A percentile compares a stretch with the other conserved stretches of the same genome.
phyloP scores from a whole-genome alignment of 2,329 filamentous ascomycete genomes.

The Beauveria asiatica region DNA sequence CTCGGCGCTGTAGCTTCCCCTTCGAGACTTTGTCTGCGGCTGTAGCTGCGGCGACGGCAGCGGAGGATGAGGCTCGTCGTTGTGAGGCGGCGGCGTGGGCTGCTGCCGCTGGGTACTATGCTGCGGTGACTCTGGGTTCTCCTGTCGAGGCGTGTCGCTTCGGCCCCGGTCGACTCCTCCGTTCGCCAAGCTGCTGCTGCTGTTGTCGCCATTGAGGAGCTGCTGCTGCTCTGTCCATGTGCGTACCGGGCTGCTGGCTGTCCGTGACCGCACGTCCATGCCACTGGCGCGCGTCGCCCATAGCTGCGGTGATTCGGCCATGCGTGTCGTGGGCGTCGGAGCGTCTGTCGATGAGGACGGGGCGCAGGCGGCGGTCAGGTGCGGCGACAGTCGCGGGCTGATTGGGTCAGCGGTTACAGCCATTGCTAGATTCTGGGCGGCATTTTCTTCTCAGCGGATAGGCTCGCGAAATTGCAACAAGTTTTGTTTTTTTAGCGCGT shows the following conservation, averaged over 20 bases:
- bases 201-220: background rate
- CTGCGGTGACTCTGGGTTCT: background rate
- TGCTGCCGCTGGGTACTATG: slow-evolving; percentile 2
- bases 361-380: background rate
- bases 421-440: slow-evolving; percentile 9
- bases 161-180: slow-evolving; percentile 1
- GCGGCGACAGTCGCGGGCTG: slow-evolving; percentile 13
- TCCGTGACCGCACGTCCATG: background rate
- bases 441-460: background rate
- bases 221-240: slow-evolving; percentile 7
- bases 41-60: slow-evolving; percentile 2
- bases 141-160: background rate
- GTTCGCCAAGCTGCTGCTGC: background rate
- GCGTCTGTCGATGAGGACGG: background rate
- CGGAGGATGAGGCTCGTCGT: background rate
- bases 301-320: background rate
- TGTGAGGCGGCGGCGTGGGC: slow-evolving; percentile 1
- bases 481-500: background rate
- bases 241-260: slow-evolving; percentile 6
- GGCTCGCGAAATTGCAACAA: background rate
- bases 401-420: slow-evolving; percentile 18
- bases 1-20: slow-evolving; percentile 24
- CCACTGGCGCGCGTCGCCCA: background rate
- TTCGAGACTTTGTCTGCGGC: slow-evolving; percentile 13
- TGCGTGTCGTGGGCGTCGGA: background rate